A percentile compares a stretch with the other conserved stretches of the same genome.
phyloP scores from a whole-genome alignment of 73 alveolate genomes.

The Stentor coeruleus region DNA sequence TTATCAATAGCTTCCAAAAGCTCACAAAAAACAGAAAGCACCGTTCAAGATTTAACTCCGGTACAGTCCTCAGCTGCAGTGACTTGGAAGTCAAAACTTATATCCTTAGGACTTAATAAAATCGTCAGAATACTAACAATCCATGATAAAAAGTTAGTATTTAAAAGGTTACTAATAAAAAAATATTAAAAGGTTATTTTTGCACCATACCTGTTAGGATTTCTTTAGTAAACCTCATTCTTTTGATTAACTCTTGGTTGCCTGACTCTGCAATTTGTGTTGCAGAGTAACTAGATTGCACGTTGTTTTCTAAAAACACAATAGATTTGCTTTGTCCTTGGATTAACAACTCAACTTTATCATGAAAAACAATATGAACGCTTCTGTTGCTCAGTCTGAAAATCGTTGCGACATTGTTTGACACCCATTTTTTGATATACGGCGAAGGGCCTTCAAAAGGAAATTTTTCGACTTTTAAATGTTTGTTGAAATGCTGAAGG shows the following conservation, averaged over 20 bases:
- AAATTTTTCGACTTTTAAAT: conserved; percentile 39
- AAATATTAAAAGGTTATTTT: conserved; percentile 13
- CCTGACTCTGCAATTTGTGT: no score
- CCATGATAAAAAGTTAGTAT: background rate
- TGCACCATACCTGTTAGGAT: conserved; percentile 81
- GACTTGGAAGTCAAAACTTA: no score
- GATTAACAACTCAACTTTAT: conserved; percentile 92
- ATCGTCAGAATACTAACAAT: background rate
- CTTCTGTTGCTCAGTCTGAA: conserved; percentile 93
- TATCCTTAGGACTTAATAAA: background rate
- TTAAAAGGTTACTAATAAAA: no score
- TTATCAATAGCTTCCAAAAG: no score
- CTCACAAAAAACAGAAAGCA: no score
- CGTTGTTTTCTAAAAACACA: no score
- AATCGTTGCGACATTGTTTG: conserved; percentile 93
- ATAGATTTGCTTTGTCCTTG: no score
- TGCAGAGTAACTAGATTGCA: no score
- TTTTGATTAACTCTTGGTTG: conserved; percentile 85
- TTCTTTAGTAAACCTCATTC: conserved; percentile 80
- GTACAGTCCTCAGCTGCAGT: no score
- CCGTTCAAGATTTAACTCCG: no score
- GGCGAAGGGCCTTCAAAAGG: conserved; percentile 22
- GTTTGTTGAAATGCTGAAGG: conserved; percentile 55
- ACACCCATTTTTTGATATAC: conserved; percentile 94
- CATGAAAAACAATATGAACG: conserved; percentile 94